phyloP scores from a whole-genome alignment of 495 filamentous ascomycete genomes.

The Lasiosphaeriaceae sp. region DNA sequence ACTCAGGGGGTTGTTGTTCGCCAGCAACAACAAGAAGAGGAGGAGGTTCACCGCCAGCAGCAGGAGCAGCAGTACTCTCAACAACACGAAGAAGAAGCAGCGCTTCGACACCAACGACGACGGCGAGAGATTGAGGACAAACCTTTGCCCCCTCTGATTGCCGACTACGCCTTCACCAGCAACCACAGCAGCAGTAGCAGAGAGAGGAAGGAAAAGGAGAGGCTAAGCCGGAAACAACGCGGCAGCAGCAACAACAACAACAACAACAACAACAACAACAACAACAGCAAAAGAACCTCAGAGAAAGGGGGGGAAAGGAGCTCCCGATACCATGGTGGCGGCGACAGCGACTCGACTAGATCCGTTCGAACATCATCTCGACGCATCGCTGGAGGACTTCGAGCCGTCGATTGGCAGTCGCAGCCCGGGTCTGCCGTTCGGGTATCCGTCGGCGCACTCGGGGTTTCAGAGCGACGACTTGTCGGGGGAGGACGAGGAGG shows the following conservation, averaged over 20 bases:
- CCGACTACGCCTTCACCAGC: neutral
- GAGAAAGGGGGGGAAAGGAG: slow-evolving; percentile 10
- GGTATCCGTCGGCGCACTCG: slow-evolving; percentile 69
- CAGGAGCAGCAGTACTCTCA: no score
- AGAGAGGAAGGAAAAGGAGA: slow-evolving; percentile 10
- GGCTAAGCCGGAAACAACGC: neutral
- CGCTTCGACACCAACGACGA: slow-evolving; percentile 7
- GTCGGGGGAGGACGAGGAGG: slow-evolving; percentile 33
- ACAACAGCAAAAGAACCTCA: slow-evolving; percentile 6
- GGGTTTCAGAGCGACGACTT: slow-evolving; percentile 58
- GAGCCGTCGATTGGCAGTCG: slow-evolving; percentile 41
- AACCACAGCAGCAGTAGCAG: neutral
- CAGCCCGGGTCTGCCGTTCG: slow-evolving; percentile 44
- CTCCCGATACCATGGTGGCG: slow-evolving; percentile 24
- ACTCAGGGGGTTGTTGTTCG: neutral
- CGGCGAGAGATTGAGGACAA: slow-evolving; percentile 3
- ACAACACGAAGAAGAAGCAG: no score
- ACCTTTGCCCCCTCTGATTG: slow-evolving; percentile 3
- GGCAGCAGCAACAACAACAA: slow-evolving; percentile 4
- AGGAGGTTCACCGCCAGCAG: neutral
- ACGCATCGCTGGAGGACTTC: slow-evolving; percentile 75
- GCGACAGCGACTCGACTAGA: slow-evolving; percentile 48
- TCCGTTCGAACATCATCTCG: slow-evolving; percentile 53
- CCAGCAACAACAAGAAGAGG: neutral
- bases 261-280: neutral